A percentile compares a stretch with the other conserved stretches of the same genome.
These are phyloP conservation scores for Rhododendron mucronatum DNA, from an alignment of 148 eudicot species.

Conservation along the genomic window DNA sequence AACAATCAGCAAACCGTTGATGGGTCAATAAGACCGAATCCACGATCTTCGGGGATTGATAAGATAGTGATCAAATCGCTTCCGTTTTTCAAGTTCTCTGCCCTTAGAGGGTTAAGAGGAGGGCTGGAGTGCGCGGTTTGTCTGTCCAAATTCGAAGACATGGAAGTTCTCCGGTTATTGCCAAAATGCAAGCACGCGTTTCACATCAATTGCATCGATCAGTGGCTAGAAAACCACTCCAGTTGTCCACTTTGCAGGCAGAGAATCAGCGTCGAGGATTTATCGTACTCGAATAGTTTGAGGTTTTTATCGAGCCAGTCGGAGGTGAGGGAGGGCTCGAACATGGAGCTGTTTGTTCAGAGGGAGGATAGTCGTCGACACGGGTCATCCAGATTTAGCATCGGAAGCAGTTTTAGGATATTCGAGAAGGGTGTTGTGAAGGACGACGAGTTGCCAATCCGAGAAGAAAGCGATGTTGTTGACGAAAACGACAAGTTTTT, in stretches of 20 bases:
- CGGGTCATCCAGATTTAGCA: slow-evolving; percentile 41
- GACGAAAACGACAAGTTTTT: slow-evolving; percentile 13
- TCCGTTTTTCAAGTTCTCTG: slow-evolving; percentile 63
- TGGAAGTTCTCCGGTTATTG: slow-evolving; percentile 50
- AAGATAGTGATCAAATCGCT: slow-evolving; percentile 52
- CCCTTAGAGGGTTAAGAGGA: slow-evolving; percentile 52
- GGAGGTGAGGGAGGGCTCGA: slow-evolving; percentile 16
- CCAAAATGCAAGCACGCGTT: slow-evolving; percentile 85
- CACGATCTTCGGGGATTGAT: slow-evolving; percentile 55
- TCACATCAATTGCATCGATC: slow-evolving; percentile 63
- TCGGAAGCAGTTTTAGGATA: slow-evolving; percentile 46
- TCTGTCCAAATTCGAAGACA: slow-evolving; percentile 55
- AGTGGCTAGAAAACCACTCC: slow-evolving; percentile 68
- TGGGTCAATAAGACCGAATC: slow-evolving; percentile 18
- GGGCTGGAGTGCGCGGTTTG: slow-evolving; percentile 83
- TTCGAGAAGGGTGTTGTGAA: slow-evolving; percentile 4
- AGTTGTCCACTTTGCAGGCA: slow-evolving; percentile 78
- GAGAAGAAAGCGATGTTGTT: slow-evolving; percentile 9
- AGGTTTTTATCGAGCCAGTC: slow-evolving; percentile 27
- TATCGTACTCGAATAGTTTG: slow-evolving; percentile 30
- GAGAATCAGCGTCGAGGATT: slow-evolving; percentile 40
- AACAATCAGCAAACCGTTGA: slow-evolving; percentile 8
- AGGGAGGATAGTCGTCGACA: slow-evolving; percentile 34
- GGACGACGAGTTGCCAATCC: slow-evolving; percentile 44
- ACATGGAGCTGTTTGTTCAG: slow-evolving; percentile 48